Evolutionary conservation across 352 stramenopile species (phyloP).

Genomic region (Pythium vanterpoolii): DNA sequence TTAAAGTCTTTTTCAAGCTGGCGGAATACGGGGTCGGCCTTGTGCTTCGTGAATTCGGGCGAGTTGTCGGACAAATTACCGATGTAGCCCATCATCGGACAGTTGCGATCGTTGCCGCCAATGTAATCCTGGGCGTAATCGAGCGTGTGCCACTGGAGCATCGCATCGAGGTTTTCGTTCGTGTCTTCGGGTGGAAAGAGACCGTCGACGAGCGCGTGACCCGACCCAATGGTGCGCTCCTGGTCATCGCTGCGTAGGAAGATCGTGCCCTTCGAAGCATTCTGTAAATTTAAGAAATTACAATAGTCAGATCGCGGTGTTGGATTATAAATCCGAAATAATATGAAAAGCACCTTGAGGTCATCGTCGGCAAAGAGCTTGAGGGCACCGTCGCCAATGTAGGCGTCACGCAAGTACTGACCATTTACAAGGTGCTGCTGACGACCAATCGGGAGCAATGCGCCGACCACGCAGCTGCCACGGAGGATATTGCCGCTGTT

Average conservation of each 20-base stretch:
- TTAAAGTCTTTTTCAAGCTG: constrained; percentile 59
- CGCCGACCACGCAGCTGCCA: constrained; percentile 70
- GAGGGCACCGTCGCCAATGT: constrained; percentile 63
- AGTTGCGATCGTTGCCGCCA: constrained; percentile 74
- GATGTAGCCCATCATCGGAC: constrained; percentile 70
- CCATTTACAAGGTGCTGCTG: constrained; percentile 79
- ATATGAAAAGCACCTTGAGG: constrained; percentile 43
- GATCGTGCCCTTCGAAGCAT: constrained; percentile 33
- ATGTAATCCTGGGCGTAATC: constrained; percentile 82
- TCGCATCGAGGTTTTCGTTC: constrained; percentile 46
- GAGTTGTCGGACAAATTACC: constrained; percentile 58
- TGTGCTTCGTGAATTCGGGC: constrained; percentile 48
- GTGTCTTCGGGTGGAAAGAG: constrained; percentile 64
- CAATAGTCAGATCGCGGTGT: neutral
- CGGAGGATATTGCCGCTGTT: constrained; percentile 72
- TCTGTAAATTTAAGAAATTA: neutral
- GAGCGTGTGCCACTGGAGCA: constrained; percentile 74
- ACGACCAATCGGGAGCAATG: constrained; percentile 65
- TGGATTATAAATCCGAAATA: neutral
- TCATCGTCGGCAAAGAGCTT: constrained; percentile 70
- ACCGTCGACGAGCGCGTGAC: constrained; percentile 73
- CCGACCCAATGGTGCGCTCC: constrained; percentile 80
- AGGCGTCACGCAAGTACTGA: constrained; percentile 57
- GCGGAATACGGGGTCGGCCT: constrained; percentile 39
- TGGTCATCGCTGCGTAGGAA: constrained; percentile 85